Conservation (phyloP, 148 eudicot genomes). For the Camellia lanceoleosa region DNA sequence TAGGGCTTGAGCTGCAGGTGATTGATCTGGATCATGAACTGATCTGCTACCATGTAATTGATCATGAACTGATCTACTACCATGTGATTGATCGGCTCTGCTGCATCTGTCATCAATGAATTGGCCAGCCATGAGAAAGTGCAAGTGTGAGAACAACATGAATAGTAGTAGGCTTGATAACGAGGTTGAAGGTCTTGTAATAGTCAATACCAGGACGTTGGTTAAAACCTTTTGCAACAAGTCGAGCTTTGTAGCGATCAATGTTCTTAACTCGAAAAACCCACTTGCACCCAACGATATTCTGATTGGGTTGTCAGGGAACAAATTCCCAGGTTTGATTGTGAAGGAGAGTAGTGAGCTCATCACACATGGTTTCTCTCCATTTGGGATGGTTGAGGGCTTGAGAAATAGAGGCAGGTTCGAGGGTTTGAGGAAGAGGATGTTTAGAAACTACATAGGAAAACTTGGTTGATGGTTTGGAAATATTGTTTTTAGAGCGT, state of each 20-base stretch:
- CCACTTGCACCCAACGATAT: background rate
- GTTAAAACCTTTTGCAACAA: constrained; percentile 11
- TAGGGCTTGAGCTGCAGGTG: too few relatives aligned
- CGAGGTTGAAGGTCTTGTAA: constrained; percentile 7
- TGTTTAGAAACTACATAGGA: background rate
- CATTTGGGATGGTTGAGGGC: background rate
- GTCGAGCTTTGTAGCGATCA: constrained; percentile 6
- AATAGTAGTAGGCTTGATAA: constrained; percentile 9
- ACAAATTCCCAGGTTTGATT: background rate
- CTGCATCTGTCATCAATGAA: background rate
- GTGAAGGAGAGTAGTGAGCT: background rate
- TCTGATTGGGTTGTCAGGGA: background rate
- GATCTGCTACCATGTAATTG: too few relatives aligned
- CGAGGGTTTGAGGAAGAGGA: background rate
- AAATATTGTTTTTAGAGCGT: background rate
- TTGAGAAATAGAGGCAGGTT: background rate
- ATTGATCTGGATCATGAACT: too few relatives aligned
- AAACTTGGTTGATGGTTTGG: background rate
- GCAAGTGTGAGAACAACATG: constrained; percentile 8
- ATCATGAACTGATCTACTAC: too few relatives aligned
- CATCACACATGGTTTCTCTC: background rate
- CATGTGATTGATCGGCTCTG: too few relatives aligned
- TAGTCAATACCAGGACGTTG: constrained; percentile 10
- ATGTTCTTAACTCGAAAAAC: background rate
- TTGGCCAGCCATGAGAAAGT: constrained; percentile 5